phyloP scores from a whole-genome alignment of 176 grass and related monocot genomes.

The Avena eriantha region DNA sequence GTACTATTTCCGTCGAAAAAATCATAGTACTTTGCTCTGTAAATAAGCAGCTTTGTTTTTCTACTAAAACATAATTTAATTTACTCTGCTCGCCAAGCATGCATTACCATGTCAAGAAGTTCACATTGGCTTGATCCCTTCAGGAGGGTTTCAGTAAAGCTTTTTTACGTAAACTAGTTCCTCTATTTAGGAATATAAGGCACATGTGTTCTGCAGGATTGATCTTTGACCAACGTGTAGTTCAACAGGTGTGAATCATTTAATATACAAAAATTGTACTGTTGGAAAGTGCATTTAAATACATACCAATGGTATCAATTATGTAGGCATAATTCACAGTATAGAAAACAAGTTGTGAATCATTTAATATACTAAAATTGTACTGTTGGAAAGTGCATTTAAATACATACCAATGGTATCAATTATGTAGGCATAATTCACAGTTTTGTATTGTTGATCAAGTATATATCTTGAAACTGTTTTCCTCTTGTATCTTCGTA shows the following conservation, averaged over 20 bases:
- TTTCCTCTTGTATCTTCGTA: neutral
- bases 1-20: neutral
- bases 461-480: constrained; percentile 16
- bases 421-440: neutral
- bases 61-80: neutral
- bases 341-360: neutral
- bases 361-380: neutral
- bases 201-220: neutral
- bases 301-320: neutral
- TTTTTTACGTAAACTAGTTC: neutral
- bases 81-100: constrained; percentile 7
- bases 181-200: neutral
- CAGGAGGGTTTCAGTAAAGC: neutral
- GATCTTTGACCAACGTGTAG: constrained; percentile 8
- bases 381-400: neutral
- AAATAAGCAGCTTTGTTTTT: neutral
- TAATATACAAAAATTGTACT: neutral
- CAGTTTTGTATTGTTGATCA: neutral
- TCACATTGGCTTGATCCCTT: neutral
- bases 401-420: neutral
- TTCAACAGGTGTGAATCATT: neutral
- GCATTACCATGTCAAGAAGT: neutral
- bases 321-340: constrained; percentile 5
- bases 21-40: neutral
- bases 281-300: neutral